These are phyloP conservation scores for Corrigiola litoralis DNA, from an alignment of 179 eudicot species.

Conservation along the genomic window DNA sequence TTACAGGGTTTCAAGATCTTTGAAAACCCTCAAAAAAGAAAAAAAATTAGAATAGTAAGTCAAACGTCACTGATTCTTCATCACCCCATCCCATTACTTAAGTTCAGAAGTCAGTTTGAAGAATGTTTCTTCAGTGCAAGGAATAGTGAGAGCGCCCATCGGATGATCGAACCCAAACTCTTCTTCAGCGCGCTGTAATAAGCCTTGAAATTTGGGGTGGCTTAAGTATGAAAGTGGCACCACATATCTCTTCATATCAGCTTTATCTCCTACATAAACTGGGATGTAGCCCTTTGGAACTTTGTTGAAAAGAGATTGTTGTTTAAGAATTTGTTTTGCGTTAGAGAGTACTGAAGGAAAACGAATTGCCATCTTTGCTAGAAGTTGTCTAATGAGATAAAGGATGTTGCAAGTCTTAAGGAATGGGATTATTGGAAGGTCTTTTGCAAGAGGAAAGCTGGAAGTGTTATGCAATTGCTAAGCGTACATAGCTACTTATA, in stretches of 20 bases:
- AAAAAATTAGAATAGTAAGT: not conserved
- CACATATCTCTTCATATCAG: slow-evolving; percentile 33
- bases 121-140: slow-evolving; percentile 31
- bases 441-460: not conserved
- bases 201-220: slow-evolving; percentile 33
- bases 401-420: not conserved
- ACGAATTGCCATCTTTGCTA: slow-evolving; percentile 33
- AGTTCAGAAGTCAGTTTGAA: slow-evolving; percentile 20
- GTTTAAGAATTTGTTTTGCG: slow-evolving; percentile 33
- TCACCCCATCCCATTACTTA: not conserved
- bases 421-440: not conserved
- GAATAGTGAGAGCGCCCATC: slow-evolving; percentile 37
- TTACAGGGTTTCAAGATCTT: not conserved
- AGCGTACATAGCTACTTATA: slow-evolving; percentile 12
- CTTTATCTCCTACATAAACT: slow-evolving; percentile 49
- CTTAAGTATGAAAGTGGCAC: slow-evolving; percentile 35
- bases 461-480: not conserved
- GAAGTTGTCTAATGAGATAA: not conserved
- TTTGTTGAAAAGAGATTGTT: slow-evolving; percentile 19
- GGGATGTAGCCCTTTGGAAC: slow-evolving; percentile 43
- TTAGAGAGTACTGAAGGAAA: slow-evolving; percentile 27
- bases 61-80: not conserved
- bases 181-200: slow-evolving; percentile 30
- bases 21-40: not conserved
- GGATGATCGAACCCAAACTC: slow-evolving; percentile 44